A percentile compares a stretch with the other conserved stretches of the same genome.
Evolutionary conservation across 306 rosid genomes (phyloP).

Genomic region (Vigna nakashimae): DNA sequence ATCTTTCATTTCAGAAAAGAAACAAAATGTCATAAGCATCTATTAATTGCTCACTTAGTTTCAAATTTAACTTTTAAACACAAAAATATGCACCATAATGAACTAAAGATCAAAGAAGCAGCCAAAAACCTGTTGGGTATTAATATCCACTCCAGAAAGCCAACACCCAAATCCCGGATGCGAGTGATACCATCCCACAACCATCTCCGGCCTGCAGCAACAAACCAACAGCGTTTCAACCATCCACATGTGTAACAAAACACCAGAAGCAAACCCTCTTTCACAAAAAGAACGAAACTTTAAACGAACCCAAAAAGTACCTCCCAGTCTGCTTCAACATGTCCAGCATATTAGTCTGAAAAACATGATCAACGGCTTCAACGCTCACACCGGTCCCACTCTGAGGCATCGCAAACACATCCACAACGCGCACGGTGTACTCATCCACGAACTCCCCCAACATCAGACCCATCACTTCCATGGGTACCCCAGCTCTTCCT

Average conservation of each 20-base stretch:
- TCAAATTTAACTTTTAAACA: not conserved
- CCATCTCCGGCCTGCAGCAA: slow-evolving; percentile 92
- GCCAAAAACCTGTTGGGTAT: slow-evolving; percentile 87
- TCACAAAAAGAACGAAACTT: not conserved
- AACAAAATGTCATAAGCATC: not conserved
- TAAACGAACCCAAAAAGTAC: slow-evolving; percentile 42
- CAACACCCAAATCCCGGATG: slow-evolving; percentile 99
- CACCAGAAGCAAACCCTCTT: not conserved
- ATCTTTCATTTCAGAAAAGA: not conserved
- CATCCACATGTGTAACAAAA: slow-evolving; percentile 12
- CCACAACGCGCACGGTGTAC: slow-evolving; percentile 92
- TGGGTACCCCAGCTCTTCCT: slow-evolving; percentile 98
- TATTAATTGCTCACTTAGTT: slow-evolving; percentile 5
- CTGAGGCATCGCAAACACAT: slow-evolving; percentile 98
- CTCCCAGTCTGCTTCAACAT: slow-evolving; percentile 97
- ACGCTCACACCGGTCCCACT: slow-evolving; percentile 98
- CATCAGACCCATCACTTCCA: slow-evolving; percentile 99
- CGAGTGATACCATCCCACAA: slow-evolving; percentile 97
- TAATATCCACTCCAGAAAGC: slow-evolving; percentile 98
- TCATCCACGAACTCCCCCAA: slow-evolving; percentile 94
- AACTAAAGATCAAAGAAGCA: slow-evolving; percentile 11
- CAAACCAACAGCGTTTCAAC: slow-evolving; percentile 27
- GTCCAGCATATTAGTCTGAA: slow-evolving; percentile 98
- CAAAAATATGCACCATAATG: not conserved
- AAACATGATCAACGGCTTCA: slow-evolving; percentile 96